Evolutionary conservation across 2,329 filamentous ascomycete species (phyloP).

Genomic region (Malbranchea cinnamomea): DNA sequence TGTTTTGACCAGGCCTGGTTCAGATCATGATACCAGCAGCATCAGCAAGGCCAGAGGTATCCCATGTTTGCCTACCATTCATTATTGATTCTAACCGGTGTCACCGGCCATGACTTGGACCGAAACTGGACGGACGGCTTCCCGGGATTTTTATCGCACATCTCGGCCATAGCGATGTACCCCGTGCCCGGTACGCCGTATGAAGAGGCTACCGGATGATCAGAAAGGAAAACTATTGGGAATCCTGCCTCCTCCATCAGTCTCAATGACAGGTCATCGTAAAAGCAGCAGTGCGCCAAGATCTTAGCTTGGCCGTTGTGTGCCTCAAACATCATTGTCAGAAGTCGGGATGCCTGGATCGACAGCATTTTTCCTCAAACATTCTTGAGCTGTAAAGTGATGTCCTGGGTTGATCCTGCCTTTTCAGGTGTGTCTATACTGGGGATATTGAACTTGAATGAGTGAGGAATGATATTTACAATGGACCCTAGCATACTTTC

Average conservation of each 20-base stretch:
- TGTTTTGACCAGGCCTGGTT: slow-evolving; percentile 37
- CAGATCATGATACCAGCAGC: slow-evolving; percentile 30
- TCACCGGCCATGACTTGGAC: slow-evolving; percentile 31
- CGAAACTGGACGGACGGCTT: slow-evolving; percentile 22
- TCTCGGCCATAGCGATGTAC: slow-evolving; percentile 37
- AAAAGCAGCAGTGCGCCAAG: slow-evolving; percentile 29
- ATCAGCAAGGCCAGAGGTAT: slow-evolving; percentile 25
- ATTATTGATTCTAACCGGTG: too few species aligned
- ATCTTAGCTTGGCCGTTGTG: slow-evolving; percentile 29
- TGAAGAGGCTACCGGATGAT: slow-evolving; percentile 27
- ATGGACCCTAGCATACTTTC: slow-evolving; percentile 5
- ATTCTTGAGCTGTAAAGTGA: slow-evolving; percentile 12
- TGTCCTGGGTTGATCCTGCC: neutral
- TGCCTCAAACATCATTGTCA: slow-evolving; percentile 27
- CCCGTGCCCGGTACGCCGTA: slow-evolving; percentile 34
- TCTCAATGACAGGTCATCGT: slow-evolving; percentile 31
- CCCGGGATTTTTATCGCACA: slow-evolving; percentile 32
- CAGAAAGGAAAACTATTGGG: slow-evolving; percentile 31
- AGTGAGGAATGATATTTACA: slow-evolving; percentile 4
- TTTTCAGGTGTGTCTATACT: neutral
- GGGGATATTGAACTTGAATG: slow-evolving; percentile 4
- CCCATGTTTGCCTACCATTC: neutral
- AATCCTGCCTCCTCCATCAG: slow-evolving; percentile 34
- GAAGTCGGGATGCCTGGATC: slow-evolving; percentile 22
- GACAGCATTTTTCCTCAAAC: slow-evolving; percentile 25